Evolutionary conservation across 1,139 yeast genomes (phyloP).

Genomic region (Geotrichum australiense): DNA sequence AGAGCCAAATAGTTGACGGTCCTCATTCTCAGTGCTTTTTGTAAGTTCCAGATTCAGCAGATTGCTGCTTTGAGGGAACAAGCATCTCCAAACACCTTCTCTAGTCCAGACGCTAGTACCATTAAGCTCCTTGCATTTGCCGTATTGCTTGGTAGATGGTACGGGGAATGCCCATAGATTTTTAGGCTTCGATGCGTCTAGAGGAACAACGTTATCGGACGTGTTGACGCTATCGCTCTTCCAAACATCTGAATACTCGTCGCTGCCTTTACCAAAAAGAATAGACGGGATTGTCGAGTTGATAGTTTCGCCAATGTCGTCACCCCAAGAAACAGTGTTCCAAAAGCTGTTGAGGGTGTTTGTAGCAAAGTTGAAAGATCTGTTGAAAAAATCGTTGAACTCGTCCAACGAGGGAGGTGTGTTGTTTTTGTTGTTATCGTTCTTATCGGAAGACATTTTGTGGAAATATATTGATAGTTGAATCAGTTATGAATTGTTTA

Average conservation of each 20-base stretch:
- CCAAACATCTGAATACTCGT: conserved; percentile 7
- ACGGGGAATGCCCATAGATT: conserved; percentile 45
- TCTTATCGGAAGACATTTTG: neutral
- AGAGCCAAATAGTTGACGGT: conserved; percentile 14
- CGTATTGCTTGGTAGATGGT: conserved; percentile 57
- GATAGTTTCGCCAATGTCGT: conserved; percentile 7
- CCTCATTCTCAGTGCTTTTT: conserved; percentile 21
- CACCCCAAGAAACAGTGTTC: conserved; percentile 6
- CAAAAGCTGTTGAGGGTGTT: neutral
- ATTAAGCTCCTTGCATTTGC: conserved; percentile 51
- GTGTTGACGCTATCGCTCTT: neutral
- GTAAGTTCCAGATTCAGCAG: conserved; percentile 35
- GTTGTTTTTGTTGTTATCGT: conserved; percentile 1
- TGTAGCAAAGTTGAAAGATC: neutral
- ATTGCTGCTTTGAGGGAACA: conserved; percentile 48
- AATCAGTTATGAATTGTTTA: neutral
- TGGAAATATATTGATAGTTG: neutral
- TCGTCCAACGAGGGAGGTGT: conserved; percentile 1
- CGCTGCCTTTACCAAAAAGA: conserved; percentile 4
- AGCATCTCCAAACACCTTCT: conserved; percentile 77
- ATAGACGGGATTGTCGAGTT: conserved; percentile 13
- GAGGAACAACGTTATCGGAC: conserved; percentile 1
- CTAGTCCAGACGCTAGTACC: conserved; percentile 77
- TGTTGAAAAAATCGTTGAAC: conserved; percentile 2
- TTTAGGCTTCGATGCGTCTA: conserved; percentile 14